These are phyloP conservation scores for Dothistroma pini DNA, from an alignment of 2,329 filamentous ascomycete species.

Conservation along the genomic window DNA sequence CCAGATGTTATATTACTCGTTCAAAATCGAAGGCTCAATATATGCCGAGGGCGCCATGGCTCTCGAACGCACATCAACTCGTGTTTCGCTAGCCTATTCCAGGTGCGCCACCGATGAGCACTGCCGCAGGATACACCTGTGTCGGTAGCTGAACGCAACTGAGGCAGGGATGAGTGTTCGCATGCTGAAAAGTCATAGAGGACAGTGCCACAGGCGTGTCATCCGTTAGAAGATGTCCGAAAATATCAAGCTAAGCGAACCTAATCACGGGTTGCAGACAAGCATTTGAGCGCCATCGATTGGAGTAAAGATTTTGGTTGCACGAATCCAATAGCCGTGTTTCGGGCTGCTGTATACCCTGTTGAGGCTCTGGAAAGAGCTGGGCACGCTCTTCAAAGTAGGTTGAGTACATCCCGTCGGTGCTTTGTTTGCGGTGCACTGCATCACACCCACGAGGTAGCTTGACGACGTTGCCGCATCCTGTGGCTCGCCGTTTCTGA, in stretches of 20 bases:
- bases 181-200: not conserved
- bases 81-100: not conserved
- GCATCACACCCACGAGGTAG: not conserved
- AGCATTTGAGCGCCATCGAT: not conserved
- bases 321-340: not conserved
- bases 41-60: not conserved
- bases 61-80: not conserved
- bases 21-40: not conserved
- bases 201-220: slow-evolving; percentile 1
- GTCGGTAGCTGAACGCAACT: not conserved
- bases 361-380: not conserved
- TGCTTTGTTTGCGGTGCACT: not conserved
- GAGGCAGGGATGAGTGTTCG: not conserved
- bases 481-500: not conserved
- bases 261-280: not conserved
- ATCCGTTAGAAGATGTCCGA: not conserved
- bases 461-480: not conserved
- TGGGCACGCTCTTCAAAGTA: not conserved
- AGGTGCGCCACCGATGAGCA: not conserved
- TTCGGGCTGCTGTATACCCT: not conserved
- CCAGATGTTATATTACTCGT: not conserved
- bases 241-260: slow-evolving; percentile 2
- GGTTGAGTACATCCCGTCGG: not conserved
- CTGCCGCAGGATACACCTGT: not conserved
- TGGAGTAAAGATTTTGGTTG: not conserved